A percentile compares a stretch with the other conserved stretches of the same genome.
phyloP scores from a whole-genome alignment of 257 asterid species.

The Capsicum baccatum region DNA sequence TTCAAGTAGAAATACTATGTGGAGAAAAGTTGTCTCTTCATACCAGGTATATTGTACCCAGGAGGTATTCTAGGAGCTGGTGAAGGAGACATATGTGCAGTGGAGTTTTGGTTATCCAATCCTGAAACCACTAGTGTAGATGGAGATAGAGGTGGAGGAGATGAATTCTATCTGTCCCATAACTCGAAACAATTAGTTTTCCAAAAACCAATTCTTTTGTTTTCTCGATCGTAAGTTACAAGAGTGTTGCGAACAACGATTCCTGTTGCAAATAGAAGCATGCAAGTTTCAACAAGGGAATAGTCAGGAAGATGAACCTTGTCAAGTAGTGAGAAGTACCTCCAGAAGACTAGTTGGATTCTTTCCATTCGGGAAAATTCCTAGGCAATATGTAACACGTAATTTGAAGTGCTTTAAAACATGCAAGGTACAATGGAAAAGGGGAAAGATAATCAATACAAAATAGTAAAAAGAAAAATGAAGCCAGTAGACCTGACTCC shows the following conservation, averaged over 20 bases:
- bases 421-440: conserved; percentile 23
- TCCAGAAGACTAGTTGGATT: conserved; percentile 97
- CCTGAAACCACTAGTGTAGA: conserved; percentile 43
- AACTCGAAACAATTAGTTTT: conserved; percentile 93
- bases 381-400: conserved; percentile 94
- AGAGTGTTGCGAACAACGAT: conserved; percentile 93
- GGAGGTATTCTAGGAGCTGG: conserved; percentile 66
- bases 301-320: conserved; percentile 12
- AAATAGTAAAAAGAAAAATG: conserved; percentile 22
- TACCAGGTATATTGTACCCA: conserved; percentile 55
- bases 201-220: conserved; percentile 89
- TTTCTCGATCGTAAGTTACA: conserved; percentile 90
- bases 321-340: conserved; percentile 52
- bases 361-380: conserved; percentile 94
- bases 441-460: conserved; percentile 30
- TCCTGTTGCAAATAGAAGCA: conserved; percentile 48
- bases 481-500: not conserved
- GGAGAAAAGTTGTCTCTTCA: conserved; percentile 29
- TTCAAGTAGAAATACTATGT: conserved; percentile 2
- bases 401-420: conserved; percentile 80
- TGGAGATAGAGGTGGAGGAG: conserved; percentile 33
- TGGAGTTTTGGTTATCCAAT: conserved; percentile 40
- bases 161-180: conserved; percentile 76
- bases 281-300: not conserved
- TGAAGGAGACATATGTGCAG: conserved; percentile 51